These are phyloP conservation scores for Sanghuangporus weigelae DNA, from an alignment of 1,284 basidiomycete species.

Conservation along the genomic window DNA sequence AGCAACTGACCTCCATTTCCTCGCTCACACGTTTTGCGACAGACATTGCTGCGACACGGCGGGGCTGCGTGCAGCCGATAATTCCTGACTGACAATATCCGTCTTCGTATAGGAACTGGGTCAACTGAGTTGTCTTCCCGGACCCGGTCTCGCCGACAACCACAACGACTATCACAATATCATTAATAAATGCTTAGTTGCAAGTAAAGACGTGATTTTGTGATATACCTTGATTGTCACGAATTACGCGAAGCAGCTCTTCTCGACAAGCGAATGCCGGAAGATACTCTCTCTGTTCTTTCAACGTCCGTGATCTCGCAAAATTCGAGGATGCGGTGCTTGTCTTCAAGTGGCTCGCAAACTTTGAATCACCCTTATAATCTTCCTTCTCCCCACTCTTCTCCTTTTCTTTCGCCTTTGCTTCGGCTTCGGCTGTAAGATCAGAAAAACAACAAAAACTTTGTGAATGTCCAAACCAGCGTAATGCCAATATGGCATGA, in stretches of 20 bases:
- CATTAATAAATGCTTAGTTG: background rate
- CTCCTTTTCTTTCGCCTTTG: constrained; percentile 38
- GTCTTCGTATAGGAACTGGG: constrained; percentile 93
- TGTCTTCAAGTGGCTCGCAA: constrained; percentile 85
- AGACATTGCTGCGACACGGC: constrained; percentile 97
- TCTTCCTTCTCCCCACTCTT: constrained; percentile 61
- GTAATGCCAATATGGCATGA: constrained; percentile 21
- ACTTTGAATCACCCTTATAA: constrained; percentile 94
- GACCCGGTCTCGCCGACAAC: constrained; percentile 96
- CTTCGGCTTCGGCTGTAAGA: constrained; percentile 48
- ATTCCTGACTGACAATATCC: constrained; percentile 88
- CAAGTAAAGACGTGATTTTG: constrained; percentile 19
- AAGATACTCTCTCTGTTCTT: constrained; percentile 94
- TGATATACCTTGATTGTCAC: constrained; percentile 90
- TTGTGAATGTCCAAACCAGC: constrained; percentile 73
- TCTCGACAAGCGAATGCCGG: constrained; percentile 98
- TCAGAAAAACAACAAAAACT: constrained; percentile 36
- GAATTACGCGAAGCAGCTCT: constrained; percentile 82
- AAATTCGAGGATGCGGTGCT: constrained; percentile 79
- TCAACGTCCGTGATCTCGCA: constrained; percentile 78
- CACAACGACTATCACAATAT: constrained; percentile 60
- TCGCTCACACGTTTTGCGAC: constrained; percentile 98
- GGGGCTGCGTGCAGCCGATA: constrained; percentile 93
- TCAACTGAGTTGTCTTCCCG: constrained; percentile 91
- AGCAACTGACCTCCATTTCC: constrained; percentile 70